Evolutionary conservation across 495 filamentous ascomycete genomes (phyloP).

Genomic region (Umbilicaria muhlenbergii): DNA sequence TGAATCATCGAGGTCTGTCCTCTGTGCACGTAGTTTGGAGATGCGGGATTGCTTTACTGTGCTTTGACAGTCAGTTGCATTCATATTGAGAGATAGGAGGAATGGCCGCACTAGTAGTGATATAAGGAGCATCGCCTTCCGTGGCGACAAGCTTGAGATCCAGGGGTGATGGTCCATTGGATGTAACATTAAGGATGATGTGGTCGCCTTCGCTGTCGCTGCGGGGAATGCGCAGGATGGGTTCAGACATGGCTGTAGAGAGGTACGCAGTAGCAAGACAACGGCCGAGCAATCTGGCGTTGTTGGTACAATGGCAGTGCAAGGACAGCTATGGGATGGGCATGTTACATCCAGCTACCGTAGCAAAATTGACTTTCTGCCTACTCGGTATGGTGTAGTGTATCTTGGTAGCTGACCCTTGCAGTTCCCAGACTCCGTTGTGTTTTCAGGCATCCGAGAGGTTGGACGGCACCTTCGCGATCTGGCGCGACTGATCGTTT

Average conservation of each 20-base stretch:
- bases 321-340: too few relatives aligned
- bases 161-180: conserved; percentile 28
- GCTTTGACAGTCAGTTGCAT: conserved; percentile 14
- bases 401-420: too few relatives aligned
- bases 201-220: conserved; percentile 34
- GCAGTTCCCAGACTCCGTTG: too few relatives aligned
- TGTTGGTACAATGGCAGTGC: too few relatives aligned
- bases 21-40: conserved; percentile 32
- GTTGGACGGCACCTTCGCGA: too few relatives aligned
- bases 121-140: conserved; percentile 49
- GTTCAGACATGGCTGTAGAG: conserved; percentile 7
- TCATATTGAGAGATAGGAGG: conserved; percentile 10
- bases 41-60: conserved; percentile 32
- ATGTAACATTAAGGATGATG: conserved; percentile 40
- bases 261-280: conserved; percentile 3
- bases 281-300: not conserved
- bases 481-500: too few relatives aligned
- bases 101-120: conserved; percentile 31
- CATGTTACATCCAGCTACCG: too few relatives aligned
- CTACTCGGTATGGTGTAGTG: too few relatives aligned
- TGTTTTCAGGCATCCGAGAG: too few relatives aligned
- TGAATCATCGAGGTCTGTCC: conserved; percentile 33
- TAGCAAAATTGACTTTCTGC: too few relatives aligned
- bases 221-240: conserved; percentile 39
- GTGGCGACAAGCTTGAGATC: conserved; percentile 52